Base-by-base conservation (phyloP, 1,284 basidiomycete genomes). In the Cystobasidium sp. region DNA sequence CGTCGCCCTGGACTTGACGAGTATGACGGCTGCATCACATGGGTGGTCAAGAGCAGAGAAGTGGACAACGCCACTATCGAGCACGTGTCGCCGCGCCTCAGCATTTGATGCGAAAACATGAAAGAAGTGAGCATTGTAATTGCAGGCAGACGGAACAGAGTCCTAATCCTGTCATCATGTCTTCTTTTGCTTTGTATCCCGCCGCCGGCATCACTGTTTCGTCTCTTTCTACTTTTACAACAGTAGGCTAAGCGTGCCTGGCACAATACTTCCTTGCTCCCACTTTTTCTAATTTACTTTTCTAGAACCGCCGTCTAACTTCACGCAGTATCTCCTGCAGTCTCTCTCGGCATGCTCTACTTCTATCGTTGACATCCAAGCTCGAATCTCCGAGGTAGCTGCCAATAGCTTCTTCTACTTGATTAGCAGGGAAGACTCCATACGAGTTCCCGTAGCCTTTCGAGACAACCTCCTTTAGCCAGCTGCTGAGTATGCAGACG, bases 401-500 rank as follows among this genome's bases (percentile, higher is more conserved):
- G 6, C 76, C 76, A 22, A 78, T 68, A 1, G 77, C 76, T 20
- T 70, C 61, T 49, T 77, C 78, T 12, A 79, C 73, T 7, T 77
- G 75, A 10, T 75, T 75, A 0, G 75, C 77, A 1, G 78, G 78
- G 72, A 79, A 78, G 16, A 41, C 31, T 3, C 46, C 41, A 12
- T 51, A 52, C 20, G 58, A 62, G 37, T 47, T 58, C 39, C 65
- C 65, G 20, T 55, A 51, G 7, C 59, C 63, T n/a, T 62, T 68
- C 12, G 72, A 47, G 3, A 61, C 87, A 18, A 87, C 88, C 72
- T 90, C 90, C 73, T 89, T 87, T 46, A 92, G 80, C 91, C 91
- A 93, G 78, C 91, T 89, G 20, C 84, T 85, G 37, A 93, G 82
- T 31, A 93, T 84, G 43, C 90, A 83, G 46, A 90, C 89, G 78